A percentile compares a stretch with the other conserved stretches of the same genome.
phyloP scores from a whole-genome alignment of 208 protist species.

The Eutreptiella sp. region DNA sequence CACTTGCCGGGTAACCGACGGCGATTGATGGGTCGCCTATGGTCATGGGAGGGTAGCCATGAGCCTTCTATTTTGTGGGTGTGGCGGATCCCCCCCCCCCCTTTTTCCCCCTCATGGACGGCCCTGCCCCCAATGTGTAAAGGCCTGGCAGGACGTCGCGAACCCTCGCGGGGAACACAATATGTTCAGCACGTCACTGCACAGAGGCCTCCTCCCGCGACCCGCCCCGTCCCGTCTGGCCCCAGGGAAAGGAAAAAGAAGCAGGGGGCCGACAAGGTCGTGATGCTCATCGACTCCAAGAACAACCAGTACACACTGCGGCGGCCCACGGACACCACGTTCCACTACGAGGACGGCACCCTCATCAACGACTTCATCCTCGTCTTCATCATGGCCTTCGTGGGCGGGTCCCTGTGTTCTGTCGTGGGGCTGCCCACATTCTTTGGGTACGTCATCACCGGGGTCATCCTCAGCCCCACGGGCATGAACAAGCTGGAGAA shows the following conservation, averaged over 20 bases:
- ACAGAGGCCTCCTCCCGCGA: no score
- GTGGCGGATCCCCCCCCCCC: no score
- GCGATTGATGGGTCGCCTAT: no score
- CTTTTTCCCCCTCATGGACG: no score
- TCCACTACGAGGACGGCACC: conserved; percentile 16
- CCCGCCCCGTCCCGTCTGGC: no score
- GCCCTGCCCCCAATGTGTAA: no score
- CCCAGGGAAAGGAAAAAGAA: neutral
- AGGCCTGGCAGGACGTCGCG: no score
- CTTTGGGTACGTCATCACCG: conserved; percentile 23
- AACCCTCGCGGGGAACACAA: no score
- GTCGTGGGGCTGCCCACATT: neutral
- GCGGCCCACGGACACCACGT: conserved; percentile 2
- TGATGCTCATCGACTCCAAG: neutral
- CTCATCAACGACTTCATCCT: conserved; percentile 10
- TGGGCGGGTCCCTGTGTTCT: neutral
- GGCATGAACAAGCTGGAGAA: conserved; percentile 6
- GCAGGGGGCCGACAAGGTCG: conserved; percentile 1
- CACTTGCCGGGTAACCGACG: no score
- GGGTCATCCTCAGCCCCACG: conserved; percentile 11
- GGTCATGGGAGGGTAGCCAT: no score
- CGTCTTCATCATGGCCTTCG: conserved; percentile 1
- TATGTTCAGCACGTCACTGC: no score
- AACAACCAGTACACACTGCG: conserved; percentile 8
- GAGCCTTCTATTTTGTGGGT: no score